Percentiles rank a stretch among this genome's conserved stretches.
Conservation (phyloP, 164 flowering plant species). For the Piper betle region DNA sequence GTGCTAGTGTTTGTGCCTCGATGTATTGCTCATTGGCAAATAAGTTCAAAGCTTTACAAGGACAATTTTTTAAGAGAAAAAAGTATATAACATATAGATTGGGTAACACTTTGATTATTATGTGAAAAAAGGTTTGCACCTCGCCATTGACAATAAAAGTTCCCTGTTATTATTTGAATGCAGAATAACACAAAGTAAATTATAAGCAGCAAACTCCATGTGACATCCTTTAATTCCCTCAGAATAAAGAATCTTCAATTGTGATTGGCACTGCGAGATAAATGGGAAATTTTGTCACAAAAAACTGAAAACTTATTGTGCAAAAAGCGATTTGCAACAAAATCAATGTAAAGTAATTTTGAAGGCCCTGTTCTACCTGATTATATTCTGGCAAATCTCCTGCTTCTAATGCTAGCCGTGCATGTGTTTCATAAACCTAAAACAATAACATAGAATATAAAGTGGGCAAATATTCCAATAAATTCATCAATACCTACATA, state of each 20-base stretch:
- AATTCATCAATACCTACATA: too few species aligned
- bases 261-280: constrained; percentile 79
- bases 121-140: constrained; percentile 25
- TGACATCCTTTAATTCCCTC: constrained; percentile 86
- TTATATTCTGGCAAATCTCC: constrained; percentile 92
- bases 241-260: constrained; percentile 72
- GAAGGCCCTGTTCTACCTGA: constrained; percentile 43
- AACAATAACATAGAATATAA: constrained; percentile 1
- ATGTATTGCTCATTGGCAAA: too few species aligned
- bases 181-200: constrained; percentile 72
- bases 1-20: too few species aligned
- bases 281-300: too few species aligned
- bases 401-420: constrained; percentile 76
- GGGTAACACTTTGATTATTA: background rate
- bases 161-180: constrained; percentile 84
- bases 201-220: constrained; percentile 90
- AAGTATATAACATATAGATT: background rate
- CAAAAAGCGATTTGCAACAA: background rate
- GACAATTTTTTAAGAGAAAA: background rate
- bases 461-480: too few species aligned
- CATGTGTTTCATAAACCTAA: constrained; percentile 99
- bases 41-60: too few species aligned
- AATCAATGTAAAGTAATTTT: background rate
- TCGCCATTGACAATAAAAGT: constrained; percentile 78
- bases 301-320: too few species aligned